Base-by-base conservation (phyloP, 2,329 filamentous ascomycete genomes). In the Sclerotinia borealis region DNA sequence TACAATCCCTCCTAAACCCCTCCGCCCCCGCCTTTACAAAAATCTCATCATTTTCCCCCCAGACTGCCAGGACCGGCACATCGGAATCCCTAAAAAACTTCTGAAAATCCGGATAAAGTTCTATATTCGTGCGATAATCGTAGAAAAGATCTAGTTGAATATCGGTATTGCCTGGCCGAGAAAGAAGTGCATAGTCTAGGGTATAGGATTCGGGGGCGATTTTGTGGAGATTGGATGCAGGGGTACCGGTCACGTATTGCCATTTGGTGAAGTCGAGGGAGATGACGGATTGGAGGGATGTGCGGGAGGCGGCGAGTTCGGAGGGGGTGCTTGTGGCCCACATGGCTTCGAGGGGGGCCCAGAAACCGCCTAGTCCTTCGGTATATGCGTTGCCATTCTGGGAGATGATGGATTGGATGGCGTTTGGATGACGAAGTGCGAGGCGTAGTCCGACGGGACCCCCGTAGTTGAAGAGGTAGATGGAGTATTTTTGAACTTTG, bases 401-500 rank as follows among this genome's bases (percentile, higher is more conserved):
- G 3, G 78, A 76, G 62, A 87, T 77, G 66, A 87, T 82, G 17
- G 82, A 81, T 43, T 76, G 75, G 60, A 86, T 74, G 13, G 76
- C 75, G 0, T 79, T 72, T 0, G 81, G 80, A 2, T 79, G 75
- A 49, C 78, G 67, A 2, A 85, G 76, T 0, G 83, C 83, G 2
- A 86, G 75, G 2, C 83, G 79, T 29, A 85, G 74, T 1, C 79
- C 84, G 0, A 78, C 77, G 0, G 85, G 84, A 0, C 83, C 82
- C 58, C 85, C 85, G 70, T 87, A 87, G 75, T 87, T 84, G 71
- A 87, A 87, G 66, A 87, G 79, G 72, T 86, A 88, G 34, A 85
- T 72, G 17, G 80, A 78, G 73, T 81, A 85, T 37, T 77, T 78
- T 17, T 69, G 65, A 41, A 86, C 75, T 3, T 74, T 64, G 10